These are phyloP conservation scores for Hippophae tibetana DNA, from an alignment of 306 rosid genomes.

Conservation along the genomic window DNA sequence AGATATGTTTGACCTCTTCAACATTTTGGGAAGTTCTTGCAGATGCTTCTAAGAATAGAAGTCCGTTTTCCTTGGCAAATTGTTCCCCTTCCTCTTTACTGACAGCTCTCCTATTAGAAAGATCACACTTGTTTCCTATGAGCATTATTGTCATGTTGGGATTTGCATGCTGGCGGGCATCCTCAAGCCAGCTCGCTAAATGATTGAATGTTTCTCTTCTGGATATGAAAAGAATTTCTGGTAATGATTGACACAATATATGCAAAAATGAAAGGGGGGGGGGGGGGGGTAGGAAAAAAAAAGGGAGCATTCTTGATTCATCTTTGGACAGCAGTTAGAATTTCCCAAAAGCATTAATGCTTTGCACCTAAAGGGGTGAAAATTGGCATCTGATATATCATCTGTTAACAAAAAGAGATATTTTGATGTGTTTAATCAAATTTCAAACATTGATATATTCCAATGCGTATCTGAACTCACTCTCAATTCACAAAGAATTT, in stretches of 20 bases:
- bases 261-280: slow-evolving; percentile 2
- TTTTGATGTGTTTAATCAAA: too few species aligned
- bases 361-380: not conserved
- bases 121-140: slow-evolving; percentile 84
- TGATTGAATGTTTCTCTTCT: slow-evolving; percentile 93
- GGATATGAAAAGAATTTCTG: slow-evolving; percentile 13
- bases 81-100: slow-evolving; percentile 97
- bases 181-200: slow-evolving; percentile 95
- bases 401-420: too few species aligned
- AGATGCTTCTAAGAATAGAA: slow-evolving; percentile 89
- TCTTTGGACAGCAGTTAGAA: not conserved
- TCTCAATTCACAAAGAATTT: too few species aligned
- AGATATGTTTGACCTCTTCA: slow-evolving; percentile 41
- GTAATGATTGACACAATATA: slow-evolving; percentile 11
- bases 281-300: not conserved
- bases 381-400: too few species aligned
- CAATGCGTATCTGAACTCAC: too few species aligned
- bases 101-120: slow-evolving; percentile 84
- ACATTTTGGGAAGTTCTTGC: slow-evolving; percentile 94
- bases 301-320: not conserved
- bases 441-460: too few species aligned
- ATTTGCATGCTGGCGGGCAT: slow-evolving; percentile 97
- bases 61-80: slow-evolving; percentile 94
- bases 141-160: slow-evolving; percentile 95
- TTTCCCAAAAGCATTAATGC: not conserved